Evolutionary conservation across 495 filamentous ascomycete species (phyloP).

Genomic region (Lasiosphaeria hispida): DNA sequence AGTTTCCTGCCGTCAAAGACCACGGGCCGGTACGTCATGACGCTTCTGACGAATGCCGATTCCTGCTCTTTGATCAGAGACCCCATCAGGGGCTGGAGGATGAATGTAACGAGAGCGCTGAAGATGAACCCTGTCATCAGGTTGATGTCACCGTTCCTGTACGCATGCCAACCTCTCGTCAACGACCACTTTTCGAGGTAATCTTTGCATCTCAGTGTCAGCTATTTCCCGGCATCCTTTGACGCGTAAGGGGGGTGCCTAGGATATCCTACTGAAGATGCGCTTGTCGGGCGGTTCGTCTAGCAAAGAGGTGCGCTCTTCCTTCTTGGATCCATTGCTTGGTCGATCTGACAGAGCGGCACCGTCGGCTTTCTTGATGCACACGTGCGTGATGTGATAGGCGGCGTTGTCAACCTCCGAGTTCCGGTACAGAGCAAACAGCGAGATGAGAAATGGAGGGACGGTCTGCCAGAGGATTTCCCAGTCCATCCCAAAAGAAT

Average conservation of each 20-base stretch:
- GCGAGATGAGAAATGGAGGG: not conserved
- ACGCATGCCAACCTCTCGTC: not conserved
- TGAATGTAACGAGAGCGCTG: not conserved
- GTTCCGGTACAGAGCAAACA: not conserved
- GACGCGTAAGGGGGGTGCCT: too few relatives aligned
- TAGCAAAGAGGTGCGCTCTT: too few relatives aligned
- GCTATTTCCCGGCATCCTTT: not conserved
- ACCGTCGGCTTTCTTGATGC: not conserved
- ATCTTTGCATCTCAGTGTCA: not conserved
- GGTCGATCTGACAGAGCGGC: not conserved
- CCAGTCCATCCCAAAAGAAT: not conserved
- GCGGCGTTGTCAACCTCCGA: not conserved
- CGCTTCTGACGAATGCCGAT: not conserved
- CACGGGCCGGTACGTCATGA: not conserved
- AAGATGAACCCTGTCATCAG: not conserved
- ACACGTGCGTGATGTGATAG: not conserved
- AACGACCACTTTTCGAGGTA: not conserved
- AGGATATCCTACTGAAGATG: too few relatives aligned
- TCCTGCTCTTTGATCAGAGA: not conserved
- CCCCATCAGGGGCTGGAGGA: not conserved
- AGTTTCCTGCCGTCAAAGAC: not conserved
- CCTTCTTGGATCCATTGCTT: too few relatives aligned
- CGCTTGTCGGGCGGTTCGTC: too few relatives aligned
- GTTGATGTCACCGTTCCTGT: not conserved
- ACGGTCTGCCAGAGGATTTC: not conserved